Evolutionary conservation across 1,139 yeast species (phyloP).

Genomic region (Kodamaea plutei): DNA sequence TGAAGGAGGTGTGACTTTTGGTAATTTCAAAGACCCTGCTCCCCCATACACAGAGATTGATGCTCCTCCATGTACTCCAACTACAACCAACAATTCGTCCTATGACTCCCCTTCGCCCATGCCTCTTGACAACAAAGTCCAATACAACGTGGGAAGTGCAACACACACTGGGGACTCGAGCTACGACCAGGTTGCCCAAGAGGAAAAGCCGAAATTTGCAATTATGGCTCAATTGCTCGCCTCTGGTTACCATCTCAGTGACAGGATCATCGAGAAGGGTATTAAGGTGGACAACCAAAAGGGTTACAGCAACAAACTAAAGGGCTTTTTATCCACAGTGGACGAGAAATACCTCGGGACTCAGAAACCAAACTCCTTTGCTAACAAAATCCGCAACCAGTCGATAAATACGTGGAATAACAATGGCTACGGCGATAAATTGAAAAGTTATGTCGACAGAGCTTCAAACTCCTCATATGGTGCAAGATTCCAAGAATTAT

Average conservation of each 20-base stretch:
- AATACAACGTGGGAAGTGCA: slow-evolving; percentile 13
- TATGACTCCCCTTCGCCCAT: slow-evolving; percentile 10
- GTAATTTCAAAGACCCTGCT: slow-evolving; percentile 15
- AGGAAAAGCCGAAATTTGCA: slow-evolving; percentile 72
- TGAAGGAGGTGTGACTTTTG: slow-evolving; percentile 16
- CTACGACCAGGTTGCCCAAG: slow-evolving; percentile 61
- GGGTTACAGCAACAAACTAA: slow-evolving; percentile 55
- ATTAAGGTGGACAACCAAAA: slow-evolving; percentile 60
- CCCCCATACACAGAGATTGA: slow-evolving; percentile 12
- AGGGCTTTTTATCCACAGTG: slow-evolving; percentile 45
- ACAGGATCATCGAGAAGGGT: slow-evolving; percentile 56
- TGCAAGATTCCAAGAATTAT: slow-evolving; percentile 47
- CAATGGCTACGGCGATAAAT: slow-evolving; percentile 21
- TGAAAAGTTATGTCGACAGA: slow-evolving; percentile 47
- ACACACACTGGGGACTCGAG: slow-evolving; percentile 27
- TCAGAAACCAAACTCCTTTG: slow-evolving; percentile 38
- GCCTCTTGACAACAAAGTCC: slow-evolving; percentile 27
- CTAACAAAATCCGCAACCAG: slow-evolving; percentile 16
- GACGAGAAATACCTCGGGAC: slow-evolving; percentile 61
- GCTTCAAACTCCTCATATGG: slow-evolving; percentile 46
- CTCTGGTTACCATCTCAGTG: slow-evolving; percentile 66
- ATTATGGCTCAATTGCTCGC: slow-evolving; percentile 74
- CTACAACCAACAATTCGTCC: slow-evolving; percentile 2
- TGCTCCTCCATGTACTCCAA: slow-evolving; percentile 8
- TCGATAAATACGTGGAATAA: slow-evolving; percentile 13